Percentiles rank a stretch among this genome's conserved stretches.
phyloP scores from a whole-genome alignment of 192 early-diverging fungal species.

The Ambispora gerdemannii region DNA sequence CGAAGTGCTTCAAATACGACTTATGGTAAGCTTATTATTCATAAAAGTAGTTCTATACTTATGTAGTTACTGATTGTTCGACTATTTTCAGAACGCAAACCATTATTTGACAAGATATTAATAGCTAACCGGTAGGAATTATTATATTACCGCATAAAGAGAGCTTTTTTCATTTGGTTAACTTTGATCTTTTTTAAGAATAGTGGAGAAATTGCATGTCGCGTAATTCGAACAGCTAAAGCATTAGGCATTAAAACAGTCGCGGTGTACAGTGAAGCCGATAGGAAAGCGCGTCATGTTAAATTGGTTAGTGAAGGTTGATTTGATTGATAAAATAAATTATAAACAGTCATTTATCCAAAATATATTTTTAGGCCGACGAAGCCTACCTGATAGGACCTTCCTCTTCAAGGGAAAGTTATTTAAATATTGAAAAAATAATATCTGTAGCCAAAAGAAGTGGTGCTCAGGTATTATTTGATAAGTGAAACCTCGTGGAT shows the following conservation, averaged over 20 bases:
- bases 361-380: conserved; percentile 79
- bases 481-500: neutral
- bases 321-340: too few relatives aligned
- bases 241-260: conserved; percentile 94
- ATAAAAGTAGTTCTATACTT: too few relatives aligned
- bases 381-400: conserved; percentile 90
- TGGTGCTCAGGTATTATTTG: conserved; percentile 64
- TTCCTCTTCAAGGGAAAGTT: conserved; percentile 75
- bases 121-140: conserved; percentile 95
- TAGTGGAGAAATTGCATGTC: conserved; percentile 79
- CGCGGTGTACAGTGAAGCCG: conserved; percentile 91
- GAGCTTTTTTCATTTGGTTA: neutral
- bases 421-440: conserved; percentile 78
- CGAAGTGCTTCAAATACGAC: too few relatives aligned
- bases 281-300: conserved; percentile 78
- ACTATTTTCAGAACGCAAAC: conserved; percentile 63
- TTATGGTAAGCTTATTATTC: too few relatives aligned
- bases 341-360: too few relatives aligned
- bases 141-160: too few relatives aligned
- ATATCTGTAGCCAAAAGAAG: conserved; percentile 70
- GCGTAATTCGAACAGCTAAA: conserved; percentile 78
- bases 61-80: too few relatives aligned
- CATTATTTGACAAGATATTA: conserved; percentile 92
- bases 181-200: conserved; percentile 16
- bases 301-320: conserved; percentile 63